A percentile compares a stretch with the other conserved stretches of the same genome.
phyloP scores from a whole-genome alignment of 495 filamentous ascomycete genomes.

The Hypoxylon fuscum region DNA sequence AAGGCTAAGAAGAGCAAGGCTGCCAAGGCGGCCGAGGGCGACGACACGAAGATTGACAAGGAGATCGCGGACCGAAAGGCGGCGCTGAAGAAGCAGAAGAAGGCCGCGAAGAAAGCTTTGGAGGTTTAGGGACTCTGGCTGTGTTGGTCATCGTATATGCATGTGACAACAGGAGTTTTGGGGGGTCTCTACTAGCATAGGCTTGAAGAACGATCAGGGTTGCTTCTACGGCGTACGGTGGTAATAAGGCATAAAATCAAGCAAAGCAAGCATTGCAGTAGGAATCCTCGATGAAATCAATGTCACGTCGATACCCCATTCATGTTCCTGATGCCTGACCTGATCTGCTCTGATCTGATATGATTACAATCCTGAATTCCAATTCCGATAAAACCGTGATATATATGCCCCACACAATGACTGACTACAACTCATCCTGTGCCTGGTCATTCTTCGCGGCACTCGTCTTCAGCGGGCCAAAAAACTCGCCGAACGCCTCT shows the following conservation, averaged over 20 bases:
- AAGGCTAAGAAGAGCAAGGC: slow-evolving; percentile 62
- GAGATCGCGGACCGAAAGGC: slow-evolving; percentile 68
- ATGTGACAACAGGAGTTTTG: slow-evolving; percentile 39
- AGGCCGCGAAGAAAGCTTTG: slow-evolving; percentile 67
- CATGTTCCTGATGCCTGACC: too few species aligned
- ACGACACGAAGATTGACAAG: slow-evolving; percentile 66
- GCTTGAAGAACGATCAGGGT: slow-evolving; percentile 21
- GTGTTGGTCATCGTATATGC: slow-evolving; percentile 18
- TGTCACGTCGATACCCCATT: slow-evolving; percentile 10
- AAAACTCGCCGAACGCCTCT: slow-evolving; percentile 76
- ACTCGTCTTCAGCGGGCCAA: slow-evolving; percentile 60
- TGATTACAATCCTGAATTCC: too few species aligned
- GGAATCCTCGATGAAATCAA: slow-evolving; percentile 17
- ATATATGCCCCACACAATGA: slow-evolving; percentile 1
- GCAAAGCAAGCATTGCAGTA: slow-evolving; percentile 8
- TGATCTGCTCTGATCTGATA: slow-evolving; percentile 17
- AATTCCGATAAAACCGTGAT: too few species aligned
- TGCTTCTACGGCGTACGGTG: slow-evolving; percentile 26
- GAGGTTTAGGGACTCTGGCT: slow-evolving; percentile 36
- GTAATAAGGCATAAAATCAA: slow-evolving; percentile 25
- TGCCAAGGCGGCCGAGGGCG: slow-evolving; percentile 55
- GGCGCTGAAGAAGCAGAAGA: slow-evolving; percentile 65
- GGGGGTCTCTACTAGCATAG: slow-evolving; percentile 43
- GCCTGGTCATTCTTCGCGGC: slow-evolving; percentile 26
- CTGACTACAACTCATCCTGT: slow-evolving; percentile 39